Base-by-base conservation (phyloP, 1,284 basidiomycete genomes). In the Apiotrichum montevideense region DNA sequence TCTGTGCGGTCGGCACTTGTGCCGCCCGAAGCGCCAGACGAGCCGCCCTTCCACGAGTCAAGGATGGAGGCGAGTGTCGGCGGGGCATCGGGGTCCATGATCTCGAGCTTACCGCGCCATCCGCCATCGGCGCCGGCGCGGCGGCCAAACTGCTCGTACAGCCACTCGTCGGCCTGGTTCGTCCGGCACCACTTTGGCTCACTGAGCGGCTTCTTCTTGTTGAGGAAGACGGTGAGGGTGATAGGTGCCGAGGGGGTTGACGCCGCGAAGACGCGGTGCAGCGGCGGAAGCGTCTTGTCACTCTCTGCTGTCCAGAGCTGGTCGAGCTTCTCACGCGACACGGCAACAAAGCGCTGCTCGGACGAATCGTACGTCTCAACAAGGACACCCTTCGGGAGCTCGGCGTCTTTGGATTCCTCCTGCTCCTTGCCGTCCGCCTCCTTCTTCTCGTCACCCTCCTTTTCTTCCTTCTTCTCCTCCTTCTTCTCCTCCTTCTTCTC, bases 141-240 rank as follows among this genome's bases (percentile, higher is more conserved):
- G 44, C 53, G 52, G 85, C 89, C 75, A 87, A 90, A 81, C 90
- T 89, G 70, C 52, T 85, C 88, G 68, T 85, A 85, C 59, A 97
- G 79, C 90, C 92, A 96, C 49, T 93, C 90, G 64, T 93, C 88
- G 15, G 95, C 83, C 71, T 94, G 90, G 46, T 94, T 93, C 3
- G 87, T 88, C 73, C 90, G 90, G 46, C 93, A 88, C 95, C 95
- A 98, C 71, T 90, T 88, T 2, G 94, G 90, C 74, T 98, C 93
- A 8, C 90, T 92, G 35, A 97, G 78, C 0, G 94, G 93, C 57
- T 87, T 85, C 43, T 84, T 84, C 56, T 84, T 87, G 74, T 98
- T 94, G 55, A 98, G 81, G 74, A 88, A 83, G 7, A 79, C 78
- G 0, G 71, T 71, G 13, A 81, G 63, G 13, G 72, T 72, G 51